Conservation (phyloP, 2,329 filamentous ascomycete genomes). For the Aspergillus sp. region DNA sequence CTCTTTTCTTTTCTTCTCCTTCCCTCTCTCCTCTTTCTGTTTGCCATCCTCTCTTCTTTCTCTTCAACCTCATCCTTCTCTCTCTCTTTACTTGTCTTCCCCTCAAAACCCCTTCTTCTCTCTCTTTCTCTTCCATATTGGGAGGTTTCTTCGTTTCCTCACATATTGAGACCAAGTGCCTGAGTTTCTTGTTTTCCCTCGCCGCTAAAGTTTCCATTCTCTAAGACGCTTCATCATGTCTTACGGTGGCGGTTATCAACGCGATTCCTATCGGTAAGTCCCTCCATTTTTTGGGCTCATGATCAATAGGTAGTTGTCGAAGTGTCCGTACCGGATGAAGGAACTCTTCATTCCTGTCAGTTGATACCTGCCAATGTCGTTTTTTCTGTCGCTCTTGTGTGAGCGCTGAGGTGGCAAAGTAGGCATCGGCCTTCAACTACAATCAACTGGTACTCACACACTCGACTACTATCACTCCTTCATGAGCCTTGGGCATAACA, state of each 20-base stretch:
- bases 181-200: constrained; percentile 1
- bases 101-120: constrained; percentile 15
- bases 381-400: not conserved
- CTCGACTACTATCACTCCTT: no score
- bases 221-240: constrained; percentile 56
- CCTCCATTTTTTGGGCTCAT: not conserved
- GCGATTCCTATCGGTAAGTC: constrained; percentile 54
- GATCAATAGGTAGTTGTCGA: not conserved
- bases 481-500: not conserved
- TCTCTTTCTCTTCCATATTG: constrained; percentile 5
- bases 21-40: constrained; percentile 24
- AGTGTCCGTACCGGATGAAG: not conserved
- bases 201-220: constrained; percentile 17
- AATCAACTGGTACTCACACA: no score
- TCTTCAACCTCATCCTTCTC: constrained; percentile 16
- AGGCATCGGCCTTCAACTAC: not conserved
- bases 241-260: constrained; percentile 63
- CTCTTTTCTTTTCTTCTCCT: constrained; percentile 21
- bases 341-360: no score
- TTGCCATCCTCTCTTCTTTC: constrained; percentile 15
- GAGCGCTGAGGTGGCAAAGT: not conserved
- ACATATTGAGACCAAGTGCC: no score
- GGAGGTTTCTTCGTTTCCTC: constrained; percentile 9
- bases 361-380: no score
- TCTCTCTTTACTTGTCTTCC: constrained; percentile 16